Percentiles rank a stretch among this genome's conserved stretches.
Conservation (phyloP, 2,329 filamentous ascomycete genomes). For the Phyllosticta citrichinensis region DNA sequence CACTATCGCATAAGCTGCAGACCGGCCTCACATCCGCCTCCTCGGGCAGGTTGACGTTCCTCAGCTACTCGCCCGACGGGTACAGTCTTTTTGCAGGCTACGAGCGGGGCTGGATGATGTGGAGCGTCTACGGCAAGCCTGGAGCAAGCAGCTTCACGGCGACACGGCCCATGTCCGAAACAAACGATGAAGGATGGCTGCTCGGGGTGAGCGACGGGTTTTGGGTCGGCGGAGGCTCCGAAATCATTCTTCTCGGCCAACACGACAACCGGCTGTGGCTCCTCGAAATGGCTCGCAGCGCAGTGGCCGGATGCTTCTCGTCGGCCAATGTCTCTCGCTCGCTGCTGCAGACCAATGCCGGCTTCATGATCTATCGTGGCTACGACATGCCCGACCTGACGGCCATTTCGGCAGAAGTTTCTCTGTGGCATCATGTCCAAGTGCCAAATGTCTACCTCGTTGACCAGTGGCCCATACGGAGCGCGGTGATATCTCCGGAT, state of each 20-base stretch:
- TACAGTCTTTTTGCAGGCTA: conserved; percentile 94
- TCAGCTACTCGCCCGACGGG: conserved; percentile 87
- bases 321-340: conserved; percentile 85
- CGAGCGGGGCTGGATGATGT: conserved; percentile 85
- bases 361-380: conserved; percentile 85
- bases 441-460: conserved; percentile 77
- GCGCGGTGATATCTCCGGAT: conserved; percentile 79
- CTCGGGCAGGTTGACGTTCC: conserved; percentile 61
- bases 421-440: conserved; percentile 88
- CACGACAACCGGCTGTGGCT: conserved; percentile 72
- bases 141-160: conserved; percentile 73
- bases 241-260: conserved; percentile 65
- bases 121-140: conserved; percentile 94
- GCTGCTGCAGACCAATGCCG: conserved; percentile 76
- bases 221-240: conserved; percentile 82
- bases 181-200: conserved; percentile 77
- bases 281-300: conserved; percentile 86
- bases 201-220: conserved; percentile 64
- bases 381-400: conserved; percentile 87
- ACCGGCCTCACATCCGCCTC: conserved; percentile 56
- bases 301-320: conserved; percentile 84
- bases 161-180: conserved; percentile 52
- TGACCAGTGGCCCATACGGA: conserved; percentile 87
- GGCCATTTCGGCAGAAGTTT: conserved; percentile 82
- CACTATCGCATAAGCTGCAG: conserved; percentile 68